Evolutionary conservation across 2,329 filamentous ascomycete genomes (phyloP).

Genomic region (Neonectria hederae): DNA sequence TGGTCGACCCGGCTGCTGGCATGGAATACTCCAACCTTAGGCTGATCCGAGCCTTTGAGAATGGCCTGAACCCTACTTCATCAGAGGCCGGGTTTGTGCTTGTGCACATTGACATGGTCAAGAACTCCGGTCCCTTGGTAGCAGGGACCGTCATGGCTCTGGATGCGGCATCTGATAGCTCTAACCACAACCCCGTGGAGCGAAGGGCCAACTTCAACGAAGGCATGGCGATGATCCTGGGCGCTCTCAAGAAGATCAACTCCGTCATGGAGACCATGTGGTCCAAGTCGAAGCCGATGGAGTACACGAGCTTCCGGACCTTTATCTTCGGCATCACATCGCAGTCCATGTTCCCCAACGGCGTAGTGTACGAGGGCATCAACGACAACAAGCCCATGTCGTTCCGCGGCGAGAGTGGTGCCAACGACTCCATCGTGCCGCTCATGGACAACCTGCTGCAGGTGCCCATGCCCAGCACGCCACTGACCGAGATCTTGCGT

Average conservation of each 20-base stretch:
- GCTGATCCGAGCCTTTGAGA: conserved; percentile 90
- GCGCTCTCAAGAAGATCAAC: conserved; percentile 73
- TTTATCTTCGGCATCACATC: conserved; percentile 97
- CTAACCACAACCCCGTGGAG: conserved; percentile 38
- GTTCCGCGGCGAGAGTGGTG: conserved; percentile 92
- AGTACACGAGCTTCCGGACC: conserved; percentile 91
- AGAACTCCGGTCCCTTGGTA: conserved; percentile 81
- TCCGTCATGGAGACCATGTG: conserved; percentile 91
- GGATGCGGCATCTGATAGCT: conserved; percentile 54
- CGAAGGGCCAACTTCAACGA: conserved; percentile 70
- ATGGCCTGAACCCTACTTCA: conserved; percentile 83
- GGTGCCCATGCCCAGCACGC: conserved; percentile 87
- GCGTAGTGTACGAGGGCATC: conserved; percentile 88
- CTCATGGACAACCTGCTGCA: conserved; percentile 88
- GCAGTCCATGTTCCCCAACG: conserved; percentile 93
- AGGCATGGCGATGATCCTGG: conserved; percentile 69
- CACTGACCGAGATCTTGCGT: conserved; percentile 84
- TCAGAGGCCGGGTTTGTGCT: conserved; percentile 97
- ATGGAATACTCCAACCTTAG: conserved; percentile 76
- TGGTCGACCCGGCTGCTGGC: conserved; percentile 64
- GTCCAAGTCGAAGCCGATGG: conserved; percentile 82
- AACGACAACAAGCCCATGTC: conserved; percentile 74
- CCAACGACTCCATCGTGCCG: conserved; percentile 94
- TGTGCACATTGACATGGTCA: conserved; percentile 95
- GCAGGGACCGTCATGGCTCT: conserved; percentile 76